Evolutionary conservation across 1,284 basidiomycete species (phyloP).

Genomic region (Ceratobasidium sp.): DNA sequence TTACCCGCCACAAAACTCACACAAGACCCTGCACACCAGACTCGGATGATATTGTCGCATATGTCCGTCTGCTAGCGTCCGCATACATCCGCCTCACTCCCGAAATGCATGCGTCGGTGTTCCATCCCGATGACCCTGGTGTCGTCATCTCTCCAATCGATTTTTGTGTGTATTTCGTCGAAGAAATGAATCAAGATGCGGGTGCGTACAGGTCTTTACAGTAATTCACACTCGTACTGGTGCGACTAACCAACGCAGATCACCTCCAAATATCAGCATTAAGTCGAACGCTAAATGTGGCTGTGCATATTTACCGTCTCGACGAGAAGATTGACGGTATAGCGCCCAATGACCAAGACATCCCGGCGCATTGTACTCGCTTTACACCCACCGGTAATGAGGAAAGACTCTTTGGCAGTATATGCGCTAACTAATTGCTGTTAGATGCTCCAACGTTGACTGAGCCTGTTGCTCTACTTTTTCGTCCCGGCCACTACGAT

Average conservation of each 20-base stretch:
- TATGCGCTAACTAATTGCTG: neutral
- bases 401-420: neutral
- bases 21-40: neutral
- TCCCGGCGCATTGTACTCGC: conserved; percentile 13
- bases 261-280: conserved; percentile 36
- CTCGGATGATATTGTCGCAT: conserved; percentile 36
- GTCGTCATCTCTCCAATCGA: conserved; percentile 7
- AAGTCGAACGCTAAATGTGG: conserved; percentile 25
- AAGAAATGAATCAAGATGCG: conserved; percentile 21
- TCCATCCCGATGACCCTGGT: conserved; percentile 20
- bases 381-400: conserved; percentile 35
- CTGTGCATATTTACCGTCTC: conserved; percentile 27
- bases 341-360: conserved; percentile 23
- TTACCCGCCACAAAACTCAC: neutral
- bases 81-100: conserved; percentile 33
- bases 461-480: conserved; percentile 28
- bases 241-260: neutral
- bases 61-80: conserved; percentile 28
- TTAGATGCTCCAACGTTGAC: neutral
- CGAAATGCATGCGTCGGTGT: conserved; percentile 27
- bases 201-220: conserved; percentile 1
- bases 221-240: neutral
- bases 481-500: conserved; percentile 35
- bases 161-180: conserved; percentile 12
- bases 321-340: conserved; percentile 19